Conservation (phyloP, 352 stramenopile species). For the Phytophthora ramorum region DNA sequence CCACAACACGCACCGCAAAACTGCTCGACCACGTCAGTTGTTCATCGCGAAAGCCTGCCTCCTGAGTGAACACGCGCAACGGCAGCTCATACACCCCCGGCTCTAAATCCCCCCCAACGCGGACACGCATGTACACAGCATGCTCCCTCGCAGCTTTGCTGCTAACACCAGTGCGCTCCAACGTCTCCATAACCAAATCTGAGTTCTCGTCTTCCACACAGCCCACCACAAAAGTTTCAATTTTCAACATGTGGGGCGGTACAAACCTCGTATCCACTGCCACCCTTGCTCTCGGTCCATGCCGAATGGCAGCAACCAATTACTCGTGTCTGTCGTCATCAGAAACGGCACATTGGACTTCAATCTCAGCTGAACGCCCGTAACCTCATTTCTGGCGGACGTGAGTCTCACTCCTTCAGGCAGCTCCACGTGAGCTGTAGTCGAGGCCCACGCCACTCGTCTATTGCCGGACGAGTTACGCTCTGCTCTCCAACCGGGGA, state of each 20-base stretch:
- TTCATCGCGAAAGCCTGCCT: conserved; percentile 70
- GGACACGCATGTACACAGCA: conserved; percentile 64
- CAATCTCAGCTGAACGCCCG: conserved; percentile 61
- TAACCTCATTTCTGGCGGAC: conserved; percentile 59
- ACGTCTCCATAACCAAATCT: conserved; percentile 64
- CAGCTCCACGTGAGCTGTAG: conserved; percentile 36
- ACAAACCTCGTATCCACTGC: conserved; percentile 63
- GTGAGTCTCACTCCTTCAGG: conserved; percentile 54
- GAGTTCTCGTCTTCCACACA: conserved; percentile 68
- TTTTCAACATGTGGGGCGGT: conserved; percentile 48
- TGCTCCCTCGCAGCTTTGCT: conserved; percentile 43
- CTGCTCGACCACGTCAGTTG: conserved; percentile 68
- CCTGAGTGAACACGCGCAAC: conserved; percentile 70
- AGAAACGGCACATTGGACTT: conserved; percentile 64
- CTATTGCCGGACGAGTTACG: conserved; percentile 17
- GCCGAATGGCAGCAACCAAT: conserved; percentile 69
- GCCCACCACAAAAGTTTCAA: conserved; percentile 65
- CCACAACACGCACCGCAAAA: conserved; percentile 59
- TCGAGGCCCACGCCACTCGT: conserved; percentile 45
- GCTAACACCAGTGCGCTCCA: conserved; percentile 51
- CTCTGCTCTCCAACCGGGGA: conserved; percentile 4
- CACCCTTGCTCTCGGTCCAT: conserved; percentile 65
- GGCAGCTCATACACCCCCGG: conserved; percentile 72
- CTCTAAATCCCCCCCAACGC: conserved; percentile 39
- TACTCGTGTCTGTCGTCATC: conserved; percentile 55